Evolutionary conservation across 441 rosid genomes (phyloP).

Genomic region (Gossypium aridum): DNA sequence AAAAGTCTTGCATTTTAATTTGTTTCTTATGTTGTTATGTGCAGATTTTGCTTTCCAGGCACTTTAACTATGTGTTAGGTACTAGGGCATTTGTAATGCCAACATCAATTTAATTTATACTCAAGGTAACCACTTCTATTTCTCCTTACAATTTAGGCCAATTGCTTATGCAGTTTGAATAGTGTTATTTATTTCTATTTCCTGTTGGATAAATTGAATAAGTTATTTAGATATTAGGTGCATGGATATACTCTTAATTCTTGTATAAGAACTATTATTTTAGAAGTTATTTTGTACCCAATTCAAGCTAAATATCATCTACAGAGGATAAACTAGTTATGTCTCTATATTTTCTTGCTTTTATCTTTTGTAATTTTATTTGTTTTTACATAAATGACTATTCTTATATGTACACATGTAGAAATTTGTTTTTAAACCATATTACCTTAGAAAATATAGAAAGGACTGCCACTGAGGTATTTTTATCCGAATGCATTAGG

Average conservation of each 20-base stretch:
- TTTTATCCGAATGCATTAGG: constrained; percentile 2
- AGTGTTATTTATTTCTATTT: neutral
- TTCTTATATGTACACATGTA: constrained; percentile 24
- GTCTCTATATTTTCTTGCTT: neutral
- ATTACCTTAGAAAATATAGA: constrained; percentile 59
- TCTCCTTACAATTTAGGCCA: neutral
- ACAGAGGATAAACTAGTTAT: neutral
- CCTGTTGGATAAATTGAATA: neutral
- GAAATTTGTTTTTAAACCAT: constrained; percentile 81
- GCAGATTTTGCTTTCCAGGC: constrained; percentile 79
- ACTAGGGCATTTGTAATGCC: constrained; percentile 87
- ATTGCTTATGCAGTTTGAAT: constrained; percentile 5
- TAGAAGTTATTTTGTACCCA: neutral
- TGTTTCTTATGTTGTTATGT: constrained; percentile 28
- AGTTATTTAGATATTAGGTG: neutral
- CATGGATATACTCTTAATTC: neutral
- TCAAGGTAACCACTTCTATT: constrained; percentile 53
- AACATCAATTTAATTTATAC: constrained; percentile 72
- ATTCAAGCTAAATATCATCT: neutral
- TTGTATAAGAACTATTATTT: neutral
- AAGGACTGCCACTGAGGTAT: constrained; percentile 75
- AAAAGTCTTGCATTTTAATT: constrained; percentile 9
- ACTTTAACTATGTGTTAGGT: constrained; percentile 55
- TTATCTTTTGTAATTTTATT: neutral
- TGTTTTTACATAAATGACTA: neutral